These are phyloP conservation scores for Alternaria postmessia DNA, from an alignment of 2,329 filamentous ascomycete species.

Conservation along the genomic window DNA sequence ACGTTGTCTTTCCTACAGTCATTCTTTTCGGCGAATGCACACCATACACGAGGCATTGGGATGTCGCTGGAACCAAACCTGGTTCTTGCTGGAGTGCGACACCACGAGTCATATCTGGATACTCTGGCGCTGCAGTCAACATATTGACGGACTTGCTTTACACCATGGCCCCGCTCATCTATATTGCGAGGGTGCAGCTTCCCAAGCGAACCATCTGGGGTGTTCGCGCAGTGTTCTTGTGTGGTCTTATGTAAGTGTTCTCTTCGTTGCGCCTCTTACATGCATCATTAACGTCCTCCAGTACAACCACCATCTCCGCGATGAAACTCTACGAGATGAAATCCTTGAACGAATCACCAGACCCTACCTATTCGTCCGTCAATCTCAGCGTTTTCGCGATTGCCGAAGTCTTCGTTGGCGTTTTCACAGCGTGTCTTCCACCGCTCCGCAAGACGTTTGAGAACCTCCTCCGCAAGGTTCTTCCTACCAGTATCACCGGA, in stretches of 20 bases:
- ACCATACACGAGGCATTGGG: constrained; percentile 36
- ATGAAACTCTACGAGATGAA: constrained; percentile 40
- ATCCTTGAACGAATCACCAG: constrained; percentile 25
- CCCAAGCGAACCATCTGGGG: constrained; percentile 37
- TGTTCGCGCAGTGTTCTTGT: constrained; percentile 37
- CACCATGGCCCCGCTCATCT: constrained; percentile 33
- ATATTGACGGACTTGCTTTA: constrained; percentile 38
- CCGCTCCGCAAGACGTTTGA: constrained; percentile 40
- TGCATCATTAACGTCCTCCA: constrained; percentile 10
- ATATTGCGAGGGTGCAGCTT: constrained; percentile 35
- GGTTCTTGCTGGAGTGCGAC: constrained; percentile 34
- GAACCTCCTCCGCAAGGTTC: constrained; percentile 23
- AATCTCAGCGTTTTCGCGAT: constrained; percentile 37
- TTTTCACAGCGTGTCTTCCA: constrained; percentile 37
- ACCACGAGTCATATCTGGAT: constrained; percentile 38
- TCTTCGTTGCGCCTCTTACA: accelerated
- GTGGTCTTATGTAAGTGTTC: constrained; percentile 33
- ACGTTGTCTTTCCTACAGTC: constrained; percentile 35
- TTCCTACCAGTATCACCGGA: constrained; percentile 29
- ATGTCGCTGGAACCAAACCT: constrained; percentile 26
- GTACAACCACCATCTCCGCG: constrained; percentile 38
- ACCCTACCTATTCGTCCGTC: constrained; percentile 33
- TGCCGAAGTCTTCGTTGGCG: constrained; percentile 38
- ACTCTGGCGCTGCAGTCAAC: constrained; percentile 36
- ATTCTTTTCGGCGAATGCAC: constrained; percentile 34